A percentile compares a stretch with the other conserved stretches of the same genome.
Conservation (phyloP, 1,284 basidiomycete species). For the Ustilago nuda region DNA sequence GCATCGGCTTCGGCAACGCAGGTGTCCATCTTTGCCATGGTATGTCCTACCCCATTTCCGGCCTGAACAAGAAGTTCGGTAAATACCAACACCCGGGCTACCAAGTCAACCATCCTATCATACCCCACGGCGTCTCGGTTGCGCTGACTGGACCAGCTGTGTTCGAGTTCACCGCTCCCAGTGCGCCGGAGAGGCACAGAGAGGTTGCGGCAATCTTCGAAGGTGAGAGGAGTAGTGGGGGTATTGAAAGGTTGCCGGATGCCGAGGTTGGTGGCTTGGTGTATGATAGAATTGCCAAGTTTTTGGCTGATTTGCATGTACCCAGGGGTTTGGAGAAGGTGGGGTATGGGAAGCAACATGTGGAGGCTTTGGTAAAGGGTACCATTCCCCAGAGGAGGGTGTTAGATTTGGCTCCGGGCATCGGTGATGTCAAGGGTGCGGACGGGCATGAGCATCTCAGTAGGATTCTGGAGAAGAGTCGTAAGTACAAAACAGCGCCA, state of each 20-base stretch:
- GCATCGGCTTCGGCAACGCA: slow-evolving; percentile 93
- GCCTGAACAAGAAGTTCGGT: slow-evolving; percentile 85
- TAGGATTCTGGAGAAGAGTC: slow-evolving; percentile 58
- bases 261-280: slow-evolving; percentile 82
- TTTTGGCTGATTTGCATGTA: slow-evolving; percentile 86
- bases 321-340: slow-evolving; percentile 88
- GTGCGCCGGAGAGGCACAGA: slow-evolving; percentile 87
- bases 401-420: slow-evolving; percentile 72
- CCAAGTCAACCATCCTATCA: slow-evolving; percentile 82
- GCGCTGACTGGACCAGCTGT: slow-evolving; percentile 53
- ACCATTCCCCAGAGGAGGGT: slow-evolving; percentile 88
- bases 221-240: slow-evolving; percentile 60
- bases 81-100: slow-evolving; percentile 75
- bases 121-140: slow-evolving; percentile 76
- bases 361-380: slow-evolving; percentile 79
- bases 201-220: slow-evolving; percentile 88
- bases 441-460: slow-evolving; percentile 64
- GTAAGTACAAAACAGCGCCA: slow-evolving; percentile 21
- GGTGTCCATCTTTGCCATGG: slow-evolving; percentile 75
- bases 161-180: slow-evolving; percentile 67
- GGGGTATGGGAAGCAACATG: slow-evolving; percentile 75
- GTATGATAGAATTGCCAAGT: slow-evolving; percentile 88
- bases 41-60: slow-evolving; percentile 70
- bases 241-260: slow-evolving; percentile 78
- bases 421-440: slow-evolving; percentile 75